Percentiles rank a stretch among this genome's conserved stretches.
phyloP scores from a whole-genome alignment of 1,139 yeast genomes.

The Yamadazyma oceani region DNA sequence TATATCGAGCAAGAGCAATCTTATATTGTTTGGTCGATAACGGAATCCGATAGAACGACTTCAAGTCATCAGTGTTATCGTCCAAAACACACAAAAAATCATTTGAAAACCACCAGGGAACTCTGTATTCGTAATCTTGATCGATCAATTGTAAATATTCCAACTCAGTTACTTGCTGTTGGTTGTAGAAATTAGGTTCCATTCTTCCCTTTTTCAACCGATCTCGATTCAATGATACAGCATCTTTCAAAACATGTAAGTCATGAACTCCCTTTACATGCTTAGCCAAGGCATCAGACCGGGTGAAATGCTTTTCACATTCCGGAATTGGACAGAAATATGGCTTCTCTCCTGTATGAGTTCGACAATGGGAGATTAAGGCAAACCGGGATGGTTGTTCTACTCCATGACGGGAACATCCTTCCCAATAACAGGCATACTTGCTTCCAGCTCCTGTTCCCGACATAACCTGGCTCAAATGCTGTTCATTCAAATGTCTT shows the following conservation, averaged over 20 bases:
- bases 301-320: conserved; percentile 59
- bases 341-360: conserved; percentile 69
- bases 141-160: conserved; percentile 32
- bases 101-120: conserved; percentile 47
- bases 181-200: conserved; percentile 20
- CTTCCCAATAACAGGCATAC: conserved; percentile 63
- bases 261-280: conserved; percentile 67
- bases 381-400: conserved; percentile 62
- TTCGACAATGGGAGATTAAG: conserved; percentile 59
- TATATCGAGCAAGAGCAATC: conserved; percentile 24
- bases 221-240: conserved; percentile 27
- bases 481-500: conserved; percentile 31
- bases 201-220: conserved; percentile 24
- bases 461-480: conserved; percentile 22
- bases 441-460: conserved; percentile 24
- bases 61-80: conserved; percentile 14
- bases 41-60: conserved; percentile 27
- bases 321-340: conserved; percentile 70
- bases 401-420: conserved; percentile 54
- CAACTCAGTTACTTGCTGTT: conserved; percentile 25
- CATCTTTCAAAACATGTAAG: conserved; percentile 39
- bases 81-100: conserved; percentile 28
- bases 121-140: conserved; percentile 33
- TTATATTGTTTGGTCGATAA: conserved; percentile 35
- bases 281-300: conserved; percentile 62